These are phyloP conservation scores for Hymenoscyphus fraxineus DNA, from an alignment of 2,329 filamentous ascomycete species.

Conservation along the genomic window DNA sequence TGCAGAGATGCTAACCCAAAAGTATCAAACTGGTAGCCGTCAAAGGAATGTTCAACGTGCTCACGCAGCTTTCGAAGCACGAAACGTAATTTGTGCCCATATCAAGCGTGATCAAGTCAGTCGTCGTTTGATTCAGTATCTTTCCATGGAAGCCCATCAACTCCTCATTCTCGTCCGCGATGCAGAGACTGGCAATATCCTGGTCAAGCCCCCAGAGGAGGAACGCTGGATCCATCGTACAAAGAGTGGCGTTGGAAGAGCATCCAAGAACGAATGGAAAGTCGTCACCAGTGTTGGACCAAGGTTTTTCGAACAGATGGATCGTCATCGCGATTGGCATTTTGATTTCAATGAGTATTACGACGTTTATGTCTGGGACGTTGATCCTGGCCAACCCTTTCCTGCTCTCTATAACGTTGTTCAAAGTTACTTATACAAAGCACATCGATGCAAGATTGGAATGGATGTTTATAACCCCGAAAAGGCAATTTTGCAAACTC, in stretches of 20 bases:
- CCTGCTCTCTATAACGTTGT: slow-evolving; percentile 33
- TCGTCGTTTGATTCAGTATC: slow-evolving; percentile 42
- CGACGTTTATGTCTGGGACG: slow-evolving; percentile 42
- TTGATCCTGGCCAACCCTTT: slow-evolving; percentile 34
- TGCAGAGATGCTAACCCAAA: slow-evolving; percentile 35
- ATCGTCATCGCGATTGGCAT: slow-evolving; percentile 36
- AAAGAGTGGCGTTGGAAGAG: slow-evolving; percentile 39
- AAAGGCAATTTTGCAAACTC: slow-evolving; percentile 37
- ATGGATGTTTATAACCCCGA: slow-evolving; percentile 35
- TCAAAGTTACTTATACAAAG: slow-evolving; percentile 37
- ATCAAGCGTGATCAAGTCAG: slow-evolving; percentile 41
- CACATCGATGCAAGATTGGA: slow-evolving; percentile 33
- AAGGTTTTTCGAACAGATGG: slow-evolving; percentile 40
- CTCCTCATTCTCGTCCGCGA: slow-evolving; percentile 41
- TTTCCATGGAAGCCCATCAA: slow-evolving; percentile 38
- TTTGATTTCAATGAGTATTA: slow-evolving; percentile 43
- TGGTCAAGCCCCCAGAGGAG: slow-evolving; percentile 37
- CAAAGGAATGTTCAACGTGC: slow-evolving; percentile 34
- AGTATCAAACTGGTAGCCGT: slow-evolving; percentile 32
- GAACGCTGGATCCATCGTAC: slow-evolving; percentile 39
- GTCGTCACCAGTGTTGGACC: slow-evolving; percentile 36
- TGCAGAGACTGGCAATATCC: slow-evolving; percentile 37
- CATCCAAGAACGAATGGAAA: slow-evolving; percentile 38
- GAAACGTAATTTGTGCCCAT: slow-evolving; percentile 42
- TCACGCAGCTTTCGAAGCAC: slow-evolving; percentile 36